A percentile compares a stretch with the other conserved stretches of the same genome.
Evolutionary conservation across 306 rosid genomes (phyloP).

Genomic region (Cicer pinnatifidum): DNA sequence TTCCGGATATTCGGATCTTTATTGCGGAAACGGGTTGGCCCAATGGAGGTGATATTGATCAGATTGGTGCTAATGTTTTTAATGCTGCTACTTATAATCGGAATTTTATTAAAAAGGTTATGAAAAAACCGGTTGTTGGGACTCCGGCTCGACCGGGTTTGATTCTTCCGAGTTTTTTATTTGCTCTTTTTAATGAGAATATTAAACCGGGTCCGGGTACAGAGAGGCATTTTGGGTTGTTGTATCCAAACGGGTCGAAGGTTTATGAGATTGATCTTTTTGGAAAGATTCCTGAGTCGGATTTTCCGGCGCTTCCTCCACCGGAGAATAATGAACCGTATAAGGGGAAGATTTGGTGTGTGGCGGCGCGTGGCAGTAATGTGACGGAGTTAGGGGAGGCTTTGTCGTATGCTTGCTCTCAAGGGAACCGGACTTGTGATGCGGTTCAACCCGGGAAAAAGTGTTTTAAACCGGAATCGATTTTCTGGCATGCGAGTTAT

Average conservation of each 20-base stretch:
- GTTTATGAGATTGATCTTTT: slow-evolving; percentile 70
- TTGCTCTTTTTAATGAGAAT: slow-evolving; percentile 80
- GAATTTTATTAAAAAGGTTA: slow-evolving; percentile 61
- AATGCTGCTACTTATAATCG: slow-evolving; percentile 86
- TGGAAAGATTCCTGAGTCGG: slow-evolving; percentile 55
- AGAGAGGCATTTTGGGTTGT: slow-evolving; percentile 80
- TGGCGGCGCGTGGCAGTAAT: slow-evolving; percentile 66
- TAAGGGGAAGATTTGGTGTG: slow-evolving; percentile 76
- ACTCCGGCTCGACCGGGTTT: slow-evolving; percentile 83
- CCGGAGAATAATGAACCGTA: slow-evolving; percentile 48
- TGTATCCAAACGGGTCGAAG: slow-evolving; percentile 65
- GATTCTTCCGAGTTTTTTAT: slow-evolving; percentile 63
- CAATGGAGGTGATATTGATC: slow-evolving; percentile 76
- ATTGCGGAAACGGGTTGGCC: slow-evolving; percentile 99
- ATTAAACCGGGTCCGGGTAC: slow-evolving; percentile 70
- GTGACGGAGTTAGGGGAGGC: slow-evolving; percentile 60
- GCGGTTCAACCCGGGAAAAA: slow-evolving; percentile 55
- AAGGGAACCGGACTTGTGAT: slow-evolving; percentile 77
- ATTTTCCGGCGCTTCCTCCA: slow-evolving; percentile 58
- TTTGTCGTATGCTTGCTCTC: slow-evolving; percentile 78
- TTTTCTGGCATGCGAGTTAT: slow-evolving; percentile 61
- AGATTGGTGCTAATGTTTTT: slow-evolving; percentile 71
- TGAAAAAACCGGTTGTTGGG: slow-evolving; percentile 60
- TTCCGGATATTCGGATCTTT: slow-evolving; percentile 63
- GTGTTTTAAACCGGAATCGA: slow-evolving; percentile 64